Base-by-base conservation (phyloP, 352 stramenopile species). In the Globisporangium rhizosaccharum region DNA sequence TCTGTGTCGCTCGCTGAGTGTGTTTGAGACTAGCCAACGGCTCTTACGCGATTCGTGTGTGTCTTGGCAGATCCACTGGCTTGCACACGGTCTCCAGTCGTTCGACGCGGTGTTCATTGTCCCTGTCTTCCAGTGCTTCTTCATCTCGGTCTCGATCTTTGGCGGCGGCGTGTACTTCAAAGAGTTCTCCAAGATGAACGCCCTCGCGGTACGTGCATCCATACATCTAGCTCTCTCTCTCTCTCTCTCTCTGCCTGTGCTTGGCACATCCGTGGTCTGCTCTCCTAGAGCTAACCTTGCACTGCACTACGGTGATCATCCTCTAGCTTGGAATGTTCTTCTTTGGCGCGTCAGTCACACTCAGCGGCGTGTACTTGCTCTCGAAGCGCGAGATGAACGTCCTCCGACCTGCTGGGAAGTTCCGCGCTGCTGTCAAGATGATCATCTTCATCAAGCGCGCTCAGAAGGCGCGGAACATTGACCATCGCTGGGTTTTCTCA, bases 71-170 rank as follows among this genome's bases (percentile, higher is more conserved):
- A 89, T 97, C 37, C 79, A 95, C 53, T 90, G 87, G 76, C 87
- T 97, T 36, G 90, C 90, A 7, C 64, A 82, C 25, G 87, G 86
- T 0, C 71, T 97, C 18, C 73, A 90, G 53, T 70, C 72, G 12
- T 96, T 96, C 47, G 88, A 96, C 65, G 88, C 87, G 2, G 82
- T 92, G 10, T 90, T 97, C 39, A 70, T 97, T 36, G 81, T 95
- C 12, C 85, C 85, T 0, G 76, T 91, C 2, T 92, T 94, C 61
- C 81, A 91, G 68, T 94, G 90, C 54, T 96, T 96, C 65, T 96
- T 94, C 70, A 97, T 92, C 50, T 93, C 90, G 4, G 81, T 92
- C n/a, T 90, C 79, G 23, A 90, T 97, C 51, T 81, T 96, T 44
- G 87, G 83, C 9, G 88, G 88, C 10, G 88, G 86, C 12, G 73